Evolutionary conservation across 768 basidiomycete species (phyloP).

Genomic region (Coprinopsis marcescibilis): DNA sequence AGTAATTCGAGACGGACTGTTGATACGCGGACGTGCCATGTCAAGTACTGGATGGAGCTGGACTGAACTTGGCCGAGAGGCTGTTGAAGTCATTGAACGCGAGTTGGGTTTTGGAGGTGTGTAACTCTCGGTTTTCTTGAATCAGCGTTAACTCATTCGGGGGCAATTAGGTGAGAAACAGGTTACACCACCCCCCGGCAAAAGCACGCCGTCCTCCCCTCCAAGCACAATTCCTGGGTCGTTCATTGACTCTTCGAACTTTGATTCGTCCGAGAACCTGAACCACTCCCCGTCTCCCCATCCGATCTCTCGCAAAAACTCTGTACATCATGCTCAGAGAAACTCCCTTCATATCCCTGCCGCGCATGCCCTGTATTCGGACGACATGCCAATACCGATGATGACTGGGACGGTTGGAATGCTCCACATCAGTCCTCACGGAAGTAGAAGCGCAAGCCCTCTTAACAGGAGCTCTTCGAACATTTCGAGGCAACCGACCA

Average conservation of each 20-base stretch:
- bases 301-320: too few species aligned
- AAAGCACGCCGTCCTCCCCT: neutral
- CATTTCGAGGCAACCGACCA: too few species aligned
- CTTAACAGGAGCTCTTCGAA: too few species aligned
- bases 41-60: slow-evolving; percentile 65
- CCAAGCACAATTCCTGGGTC: neutral
- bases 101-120: slow-evolving; percentile 23
- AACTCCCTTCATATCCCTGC: slow-evolving; percentile 36
- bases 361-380: slow-evolving; percentile 42
- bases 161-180: too few species aligned
- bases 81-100: slow-evolving; percentile 35
- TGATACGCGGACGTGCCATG: slow-evolving; percentile 57
- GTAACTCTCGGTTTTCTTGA: neutral
- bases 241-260: neutral
- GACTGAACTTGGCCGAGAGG: slow-evolving; percentile 63
- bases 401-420: too few species aligned
- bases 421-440: too few species aligned
- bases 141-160: too few species aligned
- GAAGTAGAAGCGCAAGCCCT: too few species aligned
- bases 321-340: neutral
- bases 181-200: neutral
- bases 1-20: slow-evolving; percentile 59
- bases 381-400: slow-evolving; percentile 25
- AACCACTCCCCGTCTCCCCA: neutral
- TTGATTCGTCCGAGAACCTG: slow-evolving; percentile 5